Conservation (phyloP, 2,329 filamentous ascomycete species). For the Colletotrichum sp. region DNA sequence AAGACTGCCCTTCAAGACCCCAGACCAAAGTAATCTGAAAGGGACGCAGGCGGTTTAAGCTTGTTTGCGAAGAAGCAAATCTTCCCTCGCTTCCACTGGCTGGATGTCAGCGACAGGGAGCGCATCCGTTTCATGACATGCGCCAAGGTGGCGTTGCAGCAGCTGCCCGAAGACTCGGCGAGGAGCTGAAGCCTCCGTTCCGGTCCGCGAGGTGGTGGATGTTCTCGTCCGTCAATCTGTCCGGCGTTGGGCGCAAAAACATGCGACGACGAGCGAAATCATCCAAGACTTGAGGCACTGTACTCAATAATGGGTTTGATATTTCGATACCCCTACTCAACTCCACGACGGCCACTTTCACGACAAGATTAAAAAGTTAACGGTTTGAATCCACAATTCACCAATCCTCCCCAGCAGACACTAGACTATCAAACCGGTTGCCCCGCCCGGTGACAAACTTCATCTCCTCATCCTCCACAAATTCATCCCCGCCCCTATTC, state of each 20-base stretch:
- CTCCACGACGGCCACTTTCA: background rate
- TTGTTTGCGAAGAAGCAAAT: background rate
- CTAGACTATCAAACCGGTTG: conserved; percentile 15
- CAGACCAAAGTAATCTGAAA: background rate
- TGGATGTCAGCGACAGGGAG: background rate
- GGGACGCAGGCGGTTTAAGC: background rate
- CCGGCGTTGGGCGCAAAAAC: background rate
- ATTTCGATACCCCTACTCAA: background rate
- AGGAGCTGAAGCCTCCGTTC: background rate
- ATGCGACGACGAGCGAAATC: background rate
- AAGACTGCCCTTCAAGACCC: background rate
- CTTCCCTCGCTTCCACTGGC: background rate
- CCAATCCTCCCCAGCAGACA: conserved; percentile 5
- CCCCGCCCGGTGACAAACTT: conserved; percentile 17
- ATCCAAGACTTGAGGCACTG: background rate
- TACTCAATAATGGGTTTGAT: background rate
- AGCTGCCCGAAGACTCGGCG: background rate
- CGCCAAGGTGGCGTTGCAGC: conserved; percentile 1
- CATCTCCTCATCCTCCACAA: conserved; percentile 12
- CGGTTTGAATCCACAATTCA: background rate
- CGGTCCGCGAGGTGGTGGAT: background rate
- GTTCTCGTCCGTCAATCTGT: background rate
- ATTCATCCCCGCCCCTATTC: background rate
- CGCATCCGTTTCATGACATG: conserved; percentile 3
- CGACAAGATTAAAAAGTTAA: rapidly evolving